Percentiles rank a stretch among this genome's conserved stretches.
Conservation (phyloP, 2,329 filamentous ascomycete species). For the Trichophyton mentagrophytes region DNA sequence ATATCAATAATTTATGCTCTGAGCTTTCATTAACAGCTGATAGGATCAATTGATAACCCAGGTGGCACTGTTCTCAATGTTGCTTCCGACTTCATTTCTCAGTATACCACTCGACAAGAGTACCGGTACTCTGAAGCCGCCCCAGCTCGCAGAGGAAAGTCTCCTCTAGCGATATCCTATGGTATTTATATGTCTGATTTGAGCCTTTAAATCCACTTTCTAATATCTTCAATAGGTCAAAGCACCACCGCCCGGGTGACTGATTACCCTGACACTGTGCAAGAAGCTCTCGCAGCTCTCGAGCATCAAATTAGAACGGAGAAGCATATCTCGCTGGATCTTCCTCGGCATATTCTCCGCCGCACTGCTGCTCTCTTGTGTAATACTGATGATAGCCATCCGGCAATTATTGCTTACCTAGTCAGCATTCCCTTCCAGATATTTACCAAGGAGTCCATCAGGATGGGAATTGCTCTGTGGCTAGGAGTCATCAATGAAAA, state of each 20-base stretch:
- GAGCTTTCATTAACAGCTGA: slow-evolving; percentile 5
- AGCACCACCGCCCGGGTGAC: background rate
- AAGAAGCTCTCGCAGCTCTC: slow-evolving; percentile 9
- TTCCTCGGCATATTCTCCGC: slow-evolving; percentile 69
- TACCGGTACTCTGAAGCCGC: slow-evolving; percentile 71
- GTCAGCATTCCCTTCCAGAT: slow-evolving; percentile 86
- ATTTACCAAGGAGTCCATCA: slow-evolving; percentile 91
- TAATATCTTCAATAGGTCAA: background rate
- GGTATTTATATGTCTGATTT: background rate
- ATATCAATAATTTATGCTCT: background rate
- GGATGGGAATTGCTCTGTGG: slow-evolving; percentile 90
- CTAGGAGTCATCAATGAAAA: slow-evolving; percentile 95
- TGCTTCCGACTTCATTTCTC: slow-evolving; percentile 88
- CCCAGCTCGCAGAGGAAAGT: background rate
- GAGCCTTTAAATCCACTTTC: background rate
- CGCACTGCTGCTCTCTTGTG: slow-evolving; percentile 79
- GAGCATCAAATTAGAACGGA: slow-evolving; percentile 44
- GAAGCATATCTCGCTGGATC: slow-evolving; percentile 56
- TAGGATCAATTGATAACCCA: slow-evolving; percentile 58
- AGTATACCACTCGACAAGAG: slow-evolving; percentile 93
- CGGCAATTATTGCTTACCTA: slow-evolving; percentile 69
- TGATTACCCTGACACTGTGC: slow-evolving; percentile 2
- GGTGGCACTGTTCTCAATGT: slow-evolving; percentile 65
- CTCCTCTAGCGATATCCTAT: background rate
- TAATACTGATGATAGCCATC: slow-evolving; percentile 59